A percentile compares a stretch with the other conserved stretches of the same genome.
These are phyloP conservation scores for Halteria grandinella DNA, from an alignment of 73 alveolate genomes.

Conservation along the genomic window DNA sequence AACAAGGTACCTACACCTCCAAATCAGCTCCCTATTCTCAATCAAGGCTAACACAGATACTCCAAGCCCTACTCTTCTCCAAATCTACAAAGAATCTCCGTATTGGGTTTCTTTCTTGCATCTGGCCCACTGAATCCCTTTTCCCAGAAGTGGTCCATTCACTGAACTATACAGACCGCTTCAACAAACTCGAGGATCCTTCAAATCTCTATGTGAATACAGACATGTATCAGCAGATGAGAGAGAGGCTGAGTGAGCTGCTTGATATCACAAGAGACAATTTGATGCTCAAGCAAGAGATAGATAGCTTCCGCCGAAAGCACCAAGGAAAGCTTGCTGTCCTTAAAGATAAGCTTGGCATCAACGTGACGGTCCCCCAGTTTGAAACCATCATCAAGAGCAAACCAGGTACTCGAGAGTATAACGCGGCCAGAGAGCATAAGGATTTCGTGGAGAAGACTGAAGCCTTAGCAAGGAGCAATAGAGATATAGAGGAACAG, in stretches of 20 bases:
- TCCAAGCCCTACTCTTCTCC: conserved; percentile 1
- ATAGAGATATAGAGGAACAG: conserved; percentile 29
- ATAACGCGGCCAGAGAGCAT: conserved; percentile 23
- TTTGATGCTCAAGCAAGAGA: conserved; percentile 20
- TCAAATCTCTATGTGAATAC: conserved; percentile 12
- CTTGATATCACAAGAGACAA: conserved; percentile 38
- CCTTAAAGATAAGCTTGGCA: neutral
- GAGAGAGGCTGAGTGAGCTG: conserved; percentile 42
- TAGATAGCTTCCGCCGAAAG: conserved; percentile 32
- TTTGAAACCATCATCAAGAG: conserved; percentile 23
- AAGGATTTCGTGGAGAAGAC: conserved; percentile 44
- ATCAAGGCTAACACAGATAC: conserved; percentile 27
- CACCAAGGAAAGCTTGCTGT: neutral
- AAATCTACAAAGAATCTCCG: neutral
- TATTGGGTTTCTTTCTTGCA: neutral
- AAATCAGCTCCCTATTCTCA: conserved; percentile 17
- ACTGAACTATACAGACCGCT: conserved; percentile 2
- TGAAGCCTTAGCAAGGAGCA: conserved; percentile 8
- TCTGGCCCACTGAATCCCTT: conserved; percentile 39
- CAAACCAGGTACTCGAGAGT: conserved; percentile 24
- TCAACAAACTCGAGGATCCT: neutral
- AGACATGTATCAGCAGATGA: conserved; percentile 26
- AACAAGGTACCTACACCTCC: neutral
- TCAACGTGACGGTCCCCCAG: conserved; percentile 20
- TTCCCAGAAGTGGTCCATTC: conserved; percentile 17